Evolutionary conservation across 441 rosid genomes (phyloP).

Genomic region (Pelargonium fulgidum): DNA sequence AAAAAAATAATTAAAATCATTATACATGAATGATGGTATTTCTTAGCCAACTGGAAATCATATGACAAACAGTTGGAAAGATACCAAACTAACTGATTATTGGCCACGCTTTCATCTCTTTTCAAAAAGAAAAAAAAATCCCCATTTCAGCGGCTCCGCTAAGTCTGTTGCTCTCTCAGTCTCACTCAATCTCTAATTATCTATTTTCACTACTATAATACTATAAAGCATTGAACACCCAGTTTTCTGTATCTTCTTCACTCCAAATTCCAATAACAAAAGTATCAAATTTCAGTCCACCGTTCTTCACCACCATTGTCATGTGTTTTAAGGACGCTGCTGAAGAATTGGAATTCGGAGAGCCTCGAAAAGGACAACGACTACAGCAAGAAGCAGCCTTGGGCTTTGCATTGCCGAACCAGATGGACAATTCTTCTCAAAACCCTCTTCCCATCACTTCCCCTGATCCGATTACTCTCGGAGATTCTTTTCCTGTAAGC

Average conservation of each 20-base stretch:
- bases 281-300: neutral
- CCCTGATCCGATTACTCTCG: conserved; percentile 20
- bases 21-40: no score
- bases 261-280: neutral
- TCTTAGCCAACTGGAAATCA: no score
- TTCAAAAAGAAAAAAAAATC: no score
- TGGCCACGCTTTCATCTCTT: no score
- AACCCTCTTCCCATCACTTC: conserved; percentile 29
- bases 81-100: no score
- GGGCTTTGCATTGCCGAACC: conserved; percentile 41
- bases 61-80: no score
- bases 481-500: conserved; percentile 33
- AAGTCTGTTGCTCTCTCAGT: no score
- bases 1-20: no score
- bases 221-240: neutral
- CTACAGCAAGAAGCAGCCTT: conserved; percentile 18
- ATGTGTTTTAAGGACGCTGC: conserved; percentile 52
- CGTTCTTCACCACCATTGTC: conserved; percentile 15
- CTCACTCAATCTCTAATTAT: no score
- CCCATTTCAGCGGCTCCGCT: no score
- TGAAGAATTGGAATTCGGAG: conserved; percentile 14
- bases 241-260: neutral
- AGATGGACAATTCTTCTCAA: conserved; percentile 34
- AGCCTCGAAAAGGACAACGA: conserved; percentile 3
- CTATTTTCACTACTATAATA: no score